These are phyloP conservation scores for Physaria fendleri DNA, from an alignment of 345 rosid species.

Conservation along the genomic window DNA sequence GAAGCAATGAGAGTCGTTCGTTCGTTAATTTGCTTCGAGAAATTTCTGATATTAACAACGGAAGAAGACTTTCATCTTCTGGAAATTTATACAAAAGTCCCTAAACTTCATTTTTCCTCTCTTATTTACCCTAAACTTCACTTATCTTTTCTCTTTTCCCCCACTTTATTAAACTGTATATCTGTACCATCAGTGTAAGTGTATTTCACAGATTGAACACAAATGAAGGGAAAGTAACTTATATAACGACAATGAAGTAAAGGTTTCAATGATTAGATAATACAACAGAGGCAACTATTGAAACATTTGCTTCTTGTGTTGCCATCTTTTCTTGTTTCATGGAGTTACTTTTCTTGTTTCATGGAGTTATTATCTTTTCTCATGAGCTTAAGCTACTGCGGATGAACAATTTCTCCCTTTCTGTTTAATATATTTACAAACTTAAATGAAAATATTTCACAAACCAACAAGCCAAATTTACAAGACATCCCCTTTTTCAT, in stretches of 20 bases:
- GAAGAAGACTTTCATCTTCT: slow-evolving; percentile 2
- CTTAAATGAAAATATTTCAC: slow-evolving; percentile 23
- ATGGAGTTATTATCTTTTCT: neutral
- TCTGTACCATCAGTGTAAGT: neutral
- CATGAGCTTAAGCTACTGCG: slow-evolving; percentile 14
- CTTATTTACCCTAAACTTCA: neutral
- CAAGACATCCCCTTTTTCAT: slow-evolving; percentile 3
- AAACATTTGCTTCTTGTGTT: too few species aligned
- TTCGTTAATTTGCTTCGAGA: slow-evolving; percentile 16
- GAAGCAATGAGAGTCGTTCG: slow-evolving; percentile 22
- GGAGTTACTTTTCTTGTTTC: slow-evolving; percentile 3
- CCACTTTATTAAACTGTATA: neutral
- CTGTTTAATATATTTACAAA: slow-evolving; percentile 31
- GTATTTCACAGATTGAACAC: neutral
- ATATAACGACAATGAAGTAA: neutral
- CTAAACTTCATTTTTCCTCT: neutral
- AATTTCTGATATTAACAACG: neutral
- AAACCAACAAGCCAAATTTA: slow-evolving; percentile 24
- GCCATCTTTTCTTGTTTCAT: too few species aligned
- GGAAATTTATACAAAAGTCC: neutral
- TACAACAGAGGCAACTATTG: neutral
- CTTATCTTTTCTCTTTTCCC: neutral
- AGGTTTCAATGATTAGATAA: slow-evolving; percentile 1
- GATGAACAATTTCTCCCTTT: slow-evolving; percentile 18
- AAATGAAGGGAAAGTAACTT: neutral